phyloP scores from a whole-genome alignment of 1,284 basidiomycete genomes.

The Kwoniella shivajii region DNA sequence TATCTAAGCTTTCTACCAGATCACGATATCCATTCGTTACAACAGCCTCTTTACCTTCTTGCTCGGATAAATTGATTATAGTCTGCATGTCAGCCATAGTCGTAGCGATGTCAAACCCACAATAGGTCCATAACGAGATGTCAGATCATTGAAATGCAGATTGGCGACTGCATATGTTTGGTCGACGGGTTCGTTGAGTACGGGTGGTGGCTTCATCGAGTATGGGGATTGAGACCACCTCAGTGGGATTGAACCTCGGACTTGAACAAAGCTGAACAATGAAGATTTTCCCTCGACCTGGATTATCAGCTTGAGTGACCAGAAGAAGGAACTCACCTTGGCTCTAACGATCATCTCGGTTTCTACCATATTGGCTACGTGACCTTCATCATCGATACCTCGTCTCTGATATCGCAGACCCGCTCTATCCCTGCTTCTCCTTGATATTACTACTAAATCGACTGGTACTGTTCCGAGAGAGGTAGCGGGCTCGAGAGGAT shows the following conservation, averaged over 20 bases:
- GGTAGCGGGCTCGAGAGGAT: constrained; percentile 26
- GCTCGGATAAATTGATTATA: constrained; percentile 86
- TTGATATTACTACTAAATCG: constrained; percentile 57
- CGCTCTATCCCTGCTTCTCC: constrained; percentile 58
- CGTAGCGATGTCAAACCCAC: constrained; percentile 56
- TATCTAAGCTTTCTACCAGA: constrained; percentile 63
- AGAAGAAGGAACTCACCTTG: constrained; percentile 60
- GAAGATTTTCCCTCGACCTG: constrained; percentile 65
- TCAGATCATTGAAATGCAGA: constrained; percentile 72
- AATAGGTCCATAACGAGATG: constrained; percentile 73
- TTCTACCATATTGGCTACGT: constrained; percentile 62
- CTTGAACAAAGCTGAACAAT: constrained; percentile 82
- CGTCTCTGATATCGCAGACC: constrained; percentile 61
- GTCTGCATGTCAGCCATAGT: constrained; percentile 58
- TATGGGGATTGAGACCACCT: constrained; percentile 76
- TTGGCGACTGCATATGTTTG: constrained; percentile 72
- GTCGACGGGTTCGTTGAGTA: constrained; percentile 72
- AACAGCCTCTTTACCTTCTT: constrained; percentile 79
- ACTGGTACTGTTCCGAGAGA: constrained; percentile 44
- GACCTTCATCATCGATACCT: constrained; percentile 58
- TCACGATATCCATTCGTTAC: constrained; percentile 79
- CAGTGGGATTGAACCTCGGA: constrained; percentile 86
- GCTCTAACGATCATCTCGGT: constrained; percentile 71
- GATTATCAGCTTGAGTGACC: constrained; percentile 3
- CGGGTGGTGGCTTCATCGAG: constrained; percentile 83